A percentile compares a stretch with the other conserved stretches of the same genome.
Evolutionary conservation across 2,329 filamentous ascomycete genomes (phyloP).

Genomic region (Chalaropsis ovoidea): DNA sequence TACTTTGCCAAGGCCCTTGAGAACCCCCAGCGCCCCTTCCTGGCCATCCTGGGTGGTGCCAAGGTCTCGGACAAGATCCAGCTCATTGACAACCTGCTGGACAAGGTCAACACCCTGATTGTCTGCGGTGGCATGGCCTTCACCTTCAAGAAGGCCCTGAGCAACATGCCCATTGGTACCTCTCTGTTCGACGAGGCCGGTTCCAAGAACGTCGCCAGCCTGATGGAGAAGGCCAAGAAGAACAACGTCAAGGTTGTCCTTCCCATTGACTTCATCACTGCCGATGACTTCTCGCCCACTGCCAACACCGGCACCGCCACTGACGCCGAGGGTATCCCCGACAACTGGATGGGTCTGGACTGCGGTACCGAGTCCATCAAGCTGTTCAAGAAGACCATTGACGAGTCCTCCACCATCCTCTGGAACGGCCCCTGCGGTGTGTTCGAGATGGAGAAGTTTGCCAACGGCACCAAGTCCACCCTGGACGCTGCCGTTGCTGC

Average conservation of each 20-base stretch:
- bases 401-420: conserved; percentile 85
- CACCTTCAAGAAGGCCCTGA: conserved; percentile 99
- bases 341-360: conserved; percentile 97
- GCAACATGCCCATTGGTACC: conserved; percentile 79
- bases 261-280: conserved; percentile 89
- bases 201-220: conserved; percentile 75
- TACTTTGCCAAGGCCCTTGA: conserved; percentile 98
- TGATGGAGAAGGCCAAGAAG: conserved; percentile 92
- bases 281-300: conserved; percentile 84
- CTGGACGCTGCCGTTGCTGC: conserved; percentile 80
- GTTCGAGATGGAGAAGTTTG: conserved; percentile 94
- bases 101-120: conserved; percentile 94
- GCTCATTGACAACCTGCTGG: conserved; percentile 95
- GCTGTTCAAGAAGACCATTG: conserved; percentile 80
- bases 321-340: conserved; percentile 75
- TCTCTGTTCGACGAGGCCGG: conserved; percentile 90
- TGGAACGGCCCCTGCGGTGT: conserved; percentile 98
- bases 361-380: conserved; percentile 80
- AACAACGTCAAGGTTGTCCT: conserved; percentile 93
- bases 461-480: conserved; percentile 81
- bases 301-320: conserved; percentile 72
- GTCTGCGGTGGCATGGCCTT: conserved; percentile 98
- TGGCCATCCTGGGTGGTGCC: conserved; percentile 93
- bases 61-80: conserved; percentile 99
- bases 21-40: conserved; percentile 85